A percentile compares a stretch with the other conserved stretches of the same genome.
phyloP scores from a whole-genome alignment of 2,329 filamentous ascomycete genomes.

The Ilyonectria sp. region DNA sequence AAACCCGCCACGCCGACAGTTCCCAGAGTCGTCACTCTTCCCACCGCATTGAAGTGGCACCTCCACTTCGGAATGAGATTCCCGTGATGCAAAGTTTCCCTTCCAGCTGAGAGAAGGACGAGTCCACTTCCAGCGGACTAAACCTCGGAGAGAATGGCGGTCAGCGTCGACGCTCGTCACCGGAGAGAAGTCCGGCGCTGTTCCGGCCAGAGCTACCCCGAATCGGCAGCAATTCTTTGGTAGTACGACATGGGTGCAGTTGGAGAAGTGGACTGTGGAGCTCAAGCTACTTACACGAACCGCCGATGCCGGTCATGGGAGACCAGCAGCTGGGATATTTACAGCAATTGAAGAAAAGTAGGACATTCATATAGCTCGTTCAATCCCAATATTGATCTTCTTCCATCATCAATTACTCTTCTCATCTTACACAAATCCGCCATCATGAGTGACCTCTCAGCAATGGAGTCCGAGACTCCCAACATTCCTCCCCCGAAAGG shows the following conservation, averaged over 20 bases:
- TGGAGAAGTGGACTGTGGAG: slow-evolving; percentile 18
- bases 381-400: background rate
- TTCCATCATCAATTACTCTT: background rate
- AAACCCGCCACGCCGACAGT: too few relatives aligned
- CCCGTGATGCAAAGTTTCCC: background rate
- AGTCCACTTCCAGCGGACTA: background rate
- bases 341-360: slow-evolving; percentile 13
- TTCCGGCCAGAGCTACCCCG: slow-evolving; percentile 22
- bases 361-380: background rate
- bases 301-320: slow-evolving; percentile 28
- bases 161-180: background rate
- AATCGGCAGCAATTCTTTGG: slow-evolving; percentile 8
- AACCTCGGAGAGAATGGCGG: slow-evolving; percentile 23
- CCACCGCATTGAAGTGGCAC: too few relatives aligned
- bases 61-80: background rate
- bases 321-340: slow-evolving; percentile 8
- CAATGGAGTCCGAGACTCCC: slow-evolving; percentile 47
- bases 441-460: slow-evolving; percentile 47
- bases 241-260: background rate
- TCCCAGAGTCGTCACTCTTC: too few relatives aligned
- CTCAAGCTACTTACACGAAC: slow-evolving; percentile 17
- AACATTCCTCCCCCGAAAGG: slow-evolving; percentile 45
- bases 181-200: slow-evolving; percentile 27
- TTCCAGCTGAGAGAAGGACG: background rate
- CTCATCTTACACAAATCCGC: background rate